Evolutionary conservation across 805 yeast species (phyloP), one percentile per base, ranked within the genome.

Genomic region (Saccharomycopsis sp.): DNA sequence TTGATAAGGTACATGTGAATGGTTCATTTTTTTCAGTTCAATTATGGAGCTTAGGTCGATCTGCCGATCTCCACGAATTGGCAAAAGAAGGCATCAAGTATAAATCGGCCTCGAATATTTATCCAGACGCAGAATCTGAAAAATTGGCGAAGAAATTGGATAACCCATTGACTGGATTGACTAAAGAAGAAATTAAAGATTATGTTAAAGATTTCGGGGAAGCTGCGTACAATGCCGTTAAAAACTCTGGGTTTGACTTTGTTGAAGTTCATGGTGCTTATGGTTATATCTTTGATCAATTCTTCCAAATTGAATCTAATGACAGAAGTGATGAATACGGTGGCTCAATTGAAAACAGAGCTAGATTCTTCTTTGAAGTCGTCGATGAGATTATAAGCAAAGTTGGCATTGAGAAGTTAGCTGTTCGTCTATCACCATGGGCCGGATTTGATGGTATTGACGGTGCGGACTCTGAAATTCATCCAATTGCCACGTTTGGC

Each of bases 241-340:
- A 64, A 13, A 59, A 62, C 28, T 70, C 77, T 5, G 77, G 79
- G 1, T 68, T 74, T 47, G 85, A 80, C 57, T 74, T 74, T 40
- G 66, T 80, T 38, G 85, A 79, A 55, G 63, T 81, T 41, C 85
- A 81, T 55, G 71, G 66, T 23, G 83, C 83, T 13, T 78, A 79
- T 57, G 85, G 86, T 2, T 78, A 74, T 54, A 58, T 80, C 40
- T 48, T 72, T 28, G 64, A 67, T 54, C 66, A 70, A 53, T 78
- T 81, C 52, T 53, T 74, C 43, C 67, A 74, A 27, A 59, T 63
- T 1, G 52, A 56, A 35, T 59, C 72, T 23, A 79, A 81, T 59
- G 57, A 63, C 47, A 68, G 87, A 56, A 71, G 72, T 1, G 87
- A 81, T 55, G 65, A 71, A 51, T 81, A 78, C 52, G 86, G 85